phyloP scores from a whole-genome alignment of 257 asterid species.

The Solanum chilense region DNA sequence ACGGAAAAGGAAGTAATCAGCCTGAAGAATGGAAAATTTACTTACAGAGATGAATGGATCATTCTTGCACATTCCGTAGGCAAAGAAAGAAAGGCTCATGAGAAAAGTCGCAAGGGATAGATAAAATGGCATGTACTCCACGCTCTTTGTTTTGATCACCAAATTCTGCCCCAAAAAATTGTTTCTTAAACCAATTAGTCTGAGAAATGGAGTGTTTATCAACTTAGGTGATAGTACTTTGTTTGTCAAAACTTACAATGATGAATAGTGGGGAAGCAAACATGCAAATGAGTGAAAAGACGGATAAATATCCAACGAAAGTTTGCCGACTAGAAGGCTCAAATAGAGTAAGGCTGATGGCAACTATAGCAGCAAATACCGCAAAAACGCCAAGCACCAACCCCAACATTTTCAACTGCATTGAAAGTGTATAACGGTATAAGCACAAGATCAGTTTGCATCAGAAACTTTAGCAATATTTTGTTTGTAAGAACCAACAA shows the following conservation, averaged over 20 bases:
- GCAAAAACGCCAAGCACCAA: constrained; percentile 35
- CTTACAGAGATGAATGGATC: constrained; percentile 70
- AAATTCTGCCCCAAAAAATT: constrained; percentile 38
- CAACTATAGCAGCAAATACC: constrained; percentile 31
- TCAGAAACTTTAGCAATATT: neutral
- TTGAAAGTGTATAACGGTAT: neutral
- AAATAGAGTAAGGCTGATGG: constrained; percentile 40
- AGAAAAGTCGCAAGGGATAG: constrained; percentile 82
- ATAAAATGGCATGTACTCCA: constrained; percentile 85
- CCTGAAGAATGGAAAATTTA: neutral
- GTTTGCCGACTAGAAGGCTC: constrained; percentile 59
- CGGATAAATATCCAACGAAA: constrained; percentile 65
- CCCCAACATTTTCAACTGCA: constrained; percentile 29
- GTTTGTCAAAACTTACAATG: constrained; percentile 42
- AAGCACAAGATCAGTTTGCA: neutral
- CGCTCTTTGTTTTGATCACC: constrained; percentile 78
- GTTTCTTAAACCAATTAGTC: neutral
- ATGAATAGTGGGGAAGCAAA: constrained; percentile 80
- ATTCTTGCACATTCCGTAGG: constrained; percentile 58
- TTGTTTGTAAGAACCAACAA: neutral
- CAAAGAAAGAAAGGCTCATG: constrained; percentile 80
- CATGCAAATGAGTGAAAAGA: constrained; percentile 78
- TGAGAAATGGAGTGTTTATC: neutral
- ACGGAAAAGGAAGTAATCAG: neutral
- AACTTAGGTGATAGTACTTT: neutral